A percentile compares a stretch with the other conserved stretches of the same genome.
phyloP scores from a whole-genome alignment of 2,329 filamentous ascomycete genomes.

The Pyrenophora seminiperda region DNA sequence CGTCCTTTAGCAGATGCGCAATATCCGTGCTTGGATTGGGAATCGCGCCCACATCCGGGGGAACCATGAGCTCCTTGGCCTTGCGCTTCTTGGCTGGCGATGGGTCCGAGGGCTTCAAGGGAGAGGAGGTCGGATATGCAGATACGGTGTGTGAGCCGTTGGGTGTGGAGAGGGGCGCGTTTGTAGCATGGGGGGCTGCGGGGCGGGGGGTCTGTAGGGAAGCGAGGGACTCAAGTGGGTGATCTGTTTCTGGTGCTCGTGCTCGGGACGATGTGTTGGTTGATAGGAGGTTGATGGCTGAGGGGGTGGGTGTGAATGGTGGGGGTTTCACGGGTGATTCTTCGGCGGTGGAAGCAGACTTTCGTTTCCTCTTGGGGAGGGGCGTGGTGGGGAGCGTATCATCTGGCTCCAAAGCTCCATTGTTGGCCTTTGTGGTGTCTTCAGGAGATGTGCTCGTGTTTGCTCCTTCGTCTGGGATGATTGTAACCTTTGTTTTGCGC shows the following conservation, averaged over 20 bases:
- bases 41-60: constrained; percentile 37
- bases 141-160: constrained; percentile 66
- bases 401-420: no score
- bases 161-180: constrained; percentile 73
- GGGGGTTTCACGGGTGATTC: constrained; percentile 28
- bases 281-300: constrained; percentile 54
- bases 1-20: constrained; percentile 73
- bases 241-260: constrained; percentile 1
- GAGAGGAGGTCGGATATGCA: constrained; percentile 48
- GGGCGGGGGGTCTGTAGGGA: constrained; percentile 57
- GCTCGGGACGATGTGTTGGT: constrained; percentile 23
- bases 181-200: constrained; percentile 67
- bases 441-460: constrained; percentile 1
- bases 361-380: constrained; percentile 39
- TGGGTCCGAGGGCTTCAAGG: constrained; percentile 33
- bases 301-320: constrained; percentile 54
- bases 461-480: constrained; percentile 1
- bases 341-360: constrained; percentile 4
- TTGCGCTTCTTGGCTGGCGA: constrained; percentile 53
- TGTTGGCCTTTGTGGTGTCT: neutral
- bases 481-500: constrained; percentile 26
- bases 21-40: constrained; percentile 62
- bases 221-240: constrained; percentile 33
- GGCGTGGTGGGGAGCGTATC: constrained; percentile 34
- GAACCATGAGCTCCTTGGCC: constrained; percentile 44